Conservation (phyloP, 106 monocot genomes). For the Vanilla planifolia region DNA sequence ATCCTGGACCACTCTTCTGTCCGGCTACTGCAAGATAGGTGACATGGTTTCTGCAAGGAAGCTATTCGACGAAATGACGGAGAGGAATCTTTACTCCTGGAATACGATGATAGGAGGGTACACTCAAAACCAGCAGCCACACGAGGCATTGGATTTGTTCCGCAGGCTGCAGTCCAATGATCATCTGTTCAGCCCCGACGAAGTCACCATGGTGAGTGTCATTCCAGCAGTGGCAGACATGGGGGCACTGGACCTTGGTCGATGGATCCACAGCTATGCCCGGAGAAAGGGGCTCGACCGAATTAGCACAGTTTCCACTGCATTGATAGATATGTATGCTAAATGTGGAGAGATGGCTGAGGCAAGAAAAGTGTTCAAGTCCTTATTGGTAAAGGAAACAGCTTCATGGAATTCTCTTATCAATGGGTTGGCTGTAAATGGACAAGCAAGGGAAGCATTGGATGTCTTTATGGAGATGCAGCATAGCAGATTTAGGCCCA, state of each 20-base stretch:
- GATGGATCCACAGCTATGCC: slow-evolving; percentile 45
- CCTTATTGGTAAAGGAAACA: slow-evolving; percentile 12
- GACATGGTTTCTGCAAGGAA: slow-evolving; percentile 25
- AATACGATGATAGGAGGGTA: slow-evolving; percentile 46
- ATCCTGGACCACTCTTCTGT: slow-evolving; percentile 46
- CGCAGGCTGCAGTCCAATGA: slow-evolving; percentile 27
- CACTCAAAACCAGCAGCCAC: slow-evolving; percentile 27
- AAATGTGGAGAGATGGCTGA: slow-evolving; percentile 46
- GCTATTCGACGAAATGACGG: slow-evolving; percentile 31
- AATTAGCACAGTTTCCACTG: slow-evolving; percentile 16
- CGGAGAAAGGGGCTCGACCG: slow-evolving; percentile 19
- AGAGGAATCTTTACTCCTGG: slow-evolving; percentile 42
- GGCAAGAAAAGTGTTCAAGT: slow-evolving; percentile 29
- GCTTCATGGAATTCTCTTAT: slow-evolving; percentile 44
- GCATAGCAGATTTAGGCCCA: slow-evolving; percentile 13
- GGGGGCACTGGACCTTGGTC: slow-evolving; percentile 36
- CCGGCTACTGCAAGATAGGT: slow-evolving; percentile 32
- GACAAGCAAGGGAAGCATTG: slow-evolving; percentile 30
- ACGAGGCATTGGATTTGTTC: slow-evolving; percentile 28
- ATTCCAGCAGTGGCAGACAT: slow-evolving; percentile 36
- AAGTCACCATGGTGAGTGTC: slow-evolving; percentile 44
- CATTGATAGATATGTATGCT: slow-evolving; percentile 50
- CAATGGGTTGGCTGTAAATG: slow-evolving; percentile 41
- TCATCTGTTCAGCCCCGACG: slow-evolving; percentile 21
- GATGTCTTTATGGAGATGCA: slow-evolving; percentile 32